phyloP scores from a whole-genome alignment of 2,329 filamentous ascomycete genomes.

The Nigrospora osmanthi region DNA sequence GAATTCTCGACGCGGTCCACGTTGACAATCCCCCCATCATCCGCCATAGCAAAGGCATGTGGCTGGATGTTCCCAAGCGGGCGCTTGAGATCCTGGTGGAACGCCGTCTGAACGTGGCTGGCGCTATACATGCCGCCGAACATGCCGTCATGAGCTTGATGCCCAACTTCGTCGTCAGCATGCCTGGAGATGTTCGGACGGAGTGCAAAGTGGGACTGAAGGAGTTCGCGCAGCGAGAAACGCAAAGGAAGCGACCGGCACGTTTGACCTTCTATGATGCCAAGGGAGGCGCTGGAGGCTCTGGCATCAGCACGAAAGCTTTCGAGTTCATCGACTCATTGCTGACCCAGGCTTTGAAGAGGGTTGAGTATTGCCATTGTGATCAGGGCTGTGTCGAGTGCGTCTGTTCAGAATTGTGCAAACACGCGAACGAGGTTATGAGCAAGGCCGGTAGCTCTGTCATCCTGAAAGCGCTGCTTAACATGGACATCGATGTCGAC shows the following conservation, averaged over 20 bases:
- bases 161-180: conserved; percentile 83
- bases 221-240: conserved; percentile 69
- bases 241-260: conserved; percentile 72
- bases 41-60: conserved; percentile 81
- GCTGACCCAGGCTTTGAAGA: conserved; percentile 64
- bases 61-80: conserved; percentile 78
- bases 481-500: conserved; percentile 73
- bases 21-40: conserved; percentile 91
- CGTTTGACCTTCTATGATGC: conserved; percentile 91
- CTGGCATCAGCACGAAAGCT: conserved; percentile 83
- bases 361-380: conserved; percentile 72
- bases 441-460: conserved; percentile 83
- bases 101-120: conserved; percentile 70
- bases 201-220: conserved; percentile 89
- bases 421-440: conserved; percentile 84
- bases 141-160: conserved; percentile 82
- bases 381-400: conserved; percentile 82
- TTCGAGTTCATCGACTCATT: conserved; percentile 87
- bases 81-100: conserved; percentile 73
- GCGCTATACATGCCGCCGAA: conserved; percentile 88
- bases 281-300: conserved; percentile 77
- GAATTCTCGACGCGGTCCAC: conserved; percentile 84
- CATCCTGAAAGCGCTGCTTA: conserved; percentile 68
- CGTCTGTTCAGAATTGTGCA: conserved; percentile 77
- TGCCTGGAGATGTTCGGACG: conserved; percentile 86